Base-by-base conservation (phyloP, 2,329 filamentous ascomycete species). In the Fusarium guadeloupense region DNA sequence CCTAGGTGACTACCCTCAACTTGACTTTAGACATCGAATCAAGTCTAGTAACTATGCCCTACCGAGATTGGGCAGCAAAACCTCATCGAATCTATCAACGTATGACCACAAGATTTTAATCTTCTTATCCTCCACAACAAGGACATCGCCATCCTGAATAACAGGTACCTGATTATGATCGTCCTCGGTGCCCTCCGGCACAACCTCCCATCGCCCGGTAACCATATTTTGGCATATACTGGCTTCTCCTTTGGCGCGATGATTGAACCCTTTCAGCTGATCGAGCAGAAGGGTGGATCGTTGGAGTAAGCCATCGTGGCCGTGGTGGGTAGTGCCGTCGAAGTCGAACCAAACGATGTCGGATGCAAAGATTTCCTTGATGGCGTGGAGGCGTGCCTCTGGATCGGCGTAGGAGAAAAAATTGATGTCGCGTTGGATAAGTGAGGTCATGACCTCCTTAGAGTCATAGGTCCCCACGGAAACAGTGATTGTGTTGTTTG, bases 391-490 rank as follows among this genome's bases (percentile, higher is more conserved):
- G 21, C 25, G 25, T n/a, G 12, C 33, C 13, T 38, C 33, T 7
- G 33, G 17, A 12, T 38, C 33, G 17, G 33, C 30, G 17, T 30
- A 47, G 13, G 44, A 37, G 17, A 47, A 46, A 9, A 46, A 30
- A 16, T 46, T 46, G 6, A 46, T 46, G 23, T 46, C 43, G 43
- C 43, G 43, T 30, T 46, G 43, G 4, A 30, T 21, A 38, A 38
- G 43, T 21, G 23, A 30, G 17, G 30, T 4, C 23, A 46, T 46
- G 33, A 21, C 23, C 16, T 30, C 43, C 4, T 46, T 46, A 13
- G 43, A 20, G 5, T 46, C 43, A 5, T 9, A 21, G 13, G 25
- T 46, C 10, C 23, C 13, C 1, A 38, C 9, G 12, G 23, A 28
- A 31, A 30, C 4, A 3, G 2, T 30, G 23, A 46, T 46, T 26